These are phyloP conservation scores for Myxozyma vanderwaltii DNA, from an alignment of 805 yeast species.

Conservation along the genomic window DNA sequence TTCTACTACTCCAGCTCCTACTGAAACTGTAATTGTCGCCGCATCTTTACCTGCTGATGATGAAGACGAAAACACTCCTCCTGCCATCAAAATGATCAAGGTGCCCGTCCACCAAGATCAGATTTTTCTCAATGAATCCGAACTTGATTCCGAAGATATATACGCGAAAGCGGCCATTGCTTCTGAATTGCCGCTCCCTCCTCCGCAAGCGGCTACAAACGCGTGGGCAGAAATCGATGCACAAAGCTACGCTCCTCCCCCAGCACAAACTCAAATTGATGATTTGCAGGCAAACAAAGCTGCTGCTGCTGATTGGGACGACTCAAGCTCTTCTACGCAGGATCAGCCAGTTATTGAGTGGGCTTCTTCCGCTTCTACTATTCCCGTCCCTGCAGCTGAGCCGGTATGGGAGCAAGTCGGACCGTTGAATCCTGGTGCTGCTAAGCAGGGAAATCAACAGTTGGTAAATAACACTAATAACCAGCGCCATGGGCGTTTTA, in stretches of 20 bases:
- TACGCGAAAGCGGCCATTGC: not conserved
- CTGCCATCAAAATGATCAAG: slow-evolving; percentile 13
- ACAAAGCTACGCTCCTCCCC: slow-evolving; percentile 4
- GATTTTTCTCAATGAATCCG: slow-evolving; percentile 33
- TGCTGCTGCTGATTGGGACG: slow-evolving; percentile 14
- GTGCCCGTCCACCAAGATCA: slow-evolving; percentile 23
- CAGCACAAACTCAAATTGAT: slow-evolving; percentile 11
- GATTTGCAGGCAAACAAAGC: slow-evolving; percentile 17
- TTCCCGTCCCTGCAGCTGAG: slow-evolving; percentile 3
- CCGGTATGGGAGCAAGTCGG: slow-evolving; percentile 19
- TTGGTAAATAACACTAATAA: not conserved
- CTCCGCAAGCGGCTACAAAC: slow-evolving; percentile 8
- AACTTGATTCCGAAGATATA: slow-evolving; percentile 21
- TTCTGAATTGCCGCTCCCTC: not conserved
- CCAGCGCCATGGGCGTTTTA: slow-evolving; percentile 1
- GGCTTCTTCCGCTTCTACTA: not conserved
- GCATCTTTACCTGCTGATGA: slow-evolving; percentile 8
- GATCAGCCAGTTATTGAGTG: not conserved
- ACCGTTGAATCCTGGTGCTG: not conserved
- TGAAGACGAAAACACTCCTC: slow-evolving; percentile 16
- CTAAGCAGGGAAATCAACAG: not conserved
- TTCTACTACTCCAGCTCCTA: not conserved
- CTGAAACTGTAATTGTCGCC: slow-evolving; percentile 3
- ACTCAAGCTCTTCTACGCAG: not conserved
- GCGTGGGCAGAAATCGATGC: not conserved